Evolutionary conservation across 352 stramenopile species (phyloP), one percentile per base, ranked within the genome.

Genomic region (Peronospora destructor): DNA sequence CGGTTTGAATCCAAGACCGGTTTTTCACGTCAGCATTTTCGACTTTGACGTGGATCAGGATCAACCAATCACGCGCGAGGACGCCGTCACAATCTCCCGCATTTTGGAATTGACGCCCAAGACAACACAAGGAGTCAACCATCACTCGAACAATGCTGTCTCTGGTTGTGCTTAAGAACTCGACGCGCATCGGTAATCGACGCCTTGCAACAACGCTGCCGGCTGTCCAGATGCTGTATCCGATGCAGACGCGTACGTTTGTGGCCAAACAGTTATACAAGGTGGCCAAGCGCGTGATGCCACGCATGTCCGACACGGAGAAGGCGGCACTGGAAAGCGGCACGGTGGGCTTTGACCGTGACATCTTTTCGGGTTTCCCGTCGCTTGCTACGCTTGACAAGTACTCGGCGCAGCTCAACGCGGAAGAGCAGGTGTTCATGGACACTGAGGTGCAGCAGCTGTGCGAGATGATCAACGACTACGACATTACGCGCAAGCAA

Each of bases 271-370:
- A 84, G 47, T 61, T 97, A 17, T 97, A 97, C 76, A 92, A 95
- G 51, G 74, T 95, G 59, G 92, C 92, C 6, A 96, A 96, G 72
- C 82, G 89, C 43, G 94, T 97, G 64, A 97, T 98, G 90, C 93
- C 93, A 49, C 76, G 88, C 50, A 97, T 98, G 76, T 96, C 82
- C 11, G 85, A 96, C 66, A 98, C 93, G 26, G 93, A 98, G 63
- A 95, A 97, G 66, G 93, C 95, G 48, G 93, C 93, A 42, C 72
- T 98, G 28, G 91, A 96, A 42, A 96, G 87, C 71, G 93, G 93
- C 47, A 97, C 93, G 5, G 95, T 98, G 56, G 93, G 91, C 43
- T 99, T 99, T 66, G 96, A 99, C 66, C 86, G 93, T 47, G 95
- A 99, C 52, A 97, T 99, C 53, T 99, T 98, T 71, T 90, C 82